phyloP scores from a whole-genome alignment of 768 basidiomycete species.

The Cystofilobasidium capitatum region DNA sequence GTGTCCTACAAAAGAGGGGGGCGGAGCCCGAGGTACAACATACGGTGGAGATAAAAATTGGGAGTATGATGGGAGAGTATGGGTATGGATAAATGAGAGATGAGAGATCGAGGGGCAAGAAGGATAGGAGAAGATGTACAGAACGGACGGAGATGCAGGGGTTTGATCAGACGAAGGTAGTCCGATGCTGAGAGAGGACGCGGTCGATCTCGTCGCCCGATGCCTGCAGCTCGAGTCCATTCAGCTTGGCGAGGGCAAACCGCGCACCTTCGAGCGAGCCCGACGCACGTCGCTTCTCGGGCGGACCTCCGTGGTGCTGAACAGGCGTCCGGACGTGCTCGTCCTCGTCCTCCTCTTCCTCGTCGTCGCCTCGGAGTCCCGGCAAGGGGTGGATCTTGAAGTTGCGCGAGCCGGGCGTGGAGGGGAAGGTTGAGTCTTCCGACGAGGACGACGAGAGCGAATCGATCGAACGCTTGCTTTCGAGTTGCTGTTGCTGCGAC shows the following conservation, averaged over 20 bases:
- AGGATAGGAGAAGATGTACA: no score
- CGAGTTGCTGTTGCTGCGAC: no score
- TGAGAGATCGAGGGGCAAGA: no score
- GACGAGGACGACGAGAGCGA: conserved; percentile 1
- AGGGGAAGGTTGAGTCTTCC: neutral
- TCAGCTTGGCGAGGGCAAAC: neutral
- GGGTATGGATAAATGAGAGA: no score
- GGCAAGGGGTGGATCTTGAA: neutral
- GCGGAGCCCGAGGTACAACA: no score
- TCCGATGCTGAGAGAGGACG: no score
- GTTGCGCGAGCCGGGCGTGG: neutral
- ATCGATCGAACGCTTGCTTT: neutral
- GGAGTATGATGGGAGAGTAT: no score
- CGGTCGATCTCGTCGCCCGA: neutral
- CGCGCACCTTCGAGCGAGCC: neutral
- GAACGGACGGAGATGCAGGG: no score
- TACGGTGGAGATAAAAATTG: no score
- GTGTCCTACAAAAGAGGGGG: no score
- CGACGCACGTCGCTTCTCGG: neutral
- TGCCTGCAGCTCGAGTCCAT: neutral
- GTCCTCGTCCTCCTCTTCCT: neutral
- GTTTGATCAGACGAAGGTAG: no score
- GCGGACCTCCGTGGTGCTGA: neutral
- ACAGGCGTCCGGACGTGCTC: no score
- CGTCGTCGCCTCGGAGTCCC: neutral